Conservation (phyloP, 2,329 filamentous ascomycete species). For the Colletotrichum horii region DNA sequence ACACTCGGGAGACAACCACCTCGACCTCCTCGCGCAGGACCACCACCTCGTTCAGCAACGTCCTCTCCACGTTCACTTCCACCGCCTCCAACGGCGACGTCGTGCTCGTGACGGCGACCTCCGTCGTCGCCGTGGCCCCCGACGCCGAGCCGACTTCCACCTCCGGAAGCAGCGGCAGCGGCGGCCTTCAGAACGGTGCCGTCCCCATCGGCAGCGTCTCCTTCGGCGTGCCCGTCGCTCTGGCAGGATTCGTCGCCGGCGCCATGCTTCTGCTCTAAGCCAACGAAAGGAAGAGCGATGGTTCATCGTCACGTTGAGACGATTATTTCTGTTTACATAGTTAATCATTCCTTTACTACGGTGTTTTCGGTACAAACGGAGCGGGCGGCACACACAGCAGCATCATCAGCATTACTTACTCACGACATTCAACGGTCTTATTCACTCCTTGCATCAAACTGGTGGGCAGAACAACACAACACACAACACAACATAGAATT, state of each 20-base stretch:
- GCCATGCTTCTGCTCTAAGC: constrained; percentile 12
- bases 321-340: constrained; percentile 6
- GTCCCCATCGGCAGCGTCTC: constrained; percentile 24
- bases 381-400: constrained; percentile 7
- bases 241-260: constrained; percentile 31
- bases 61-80: constrained; percentile 49
- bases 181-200: constrained; percentile 43
- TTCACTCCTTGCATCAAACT: constrained; percentile 21
- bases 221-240: constrained; percentile 19
- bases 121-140: constrained; percentile 50
- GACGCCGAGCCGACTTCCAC: constrained; percentile 31
- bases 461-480: background rate
- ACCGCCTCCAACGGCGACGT: constrained; percentile 49
- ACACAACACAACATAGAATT: constrained; percentile 9
- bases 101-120: constrained; percentile 53
- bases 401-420: constrained; percentile 18
- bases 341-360: constrained; percentile 5
- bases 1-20: constrained; percentile 34
- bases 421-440: constrained; percentile 21
- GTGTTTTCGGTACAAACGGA: background rate
- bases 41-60: constrained; percentile 37
- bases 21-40: constrained; percentile 29
- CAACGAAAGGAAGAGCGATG: background rate
- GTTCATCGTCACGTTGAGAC: background rate
- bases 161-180: constrained; percentile 24